Evolutionary conservation across 768 basidiomycete genomes (phyloP).

Genomic region (Leccinum subtestaceum): DNA sequence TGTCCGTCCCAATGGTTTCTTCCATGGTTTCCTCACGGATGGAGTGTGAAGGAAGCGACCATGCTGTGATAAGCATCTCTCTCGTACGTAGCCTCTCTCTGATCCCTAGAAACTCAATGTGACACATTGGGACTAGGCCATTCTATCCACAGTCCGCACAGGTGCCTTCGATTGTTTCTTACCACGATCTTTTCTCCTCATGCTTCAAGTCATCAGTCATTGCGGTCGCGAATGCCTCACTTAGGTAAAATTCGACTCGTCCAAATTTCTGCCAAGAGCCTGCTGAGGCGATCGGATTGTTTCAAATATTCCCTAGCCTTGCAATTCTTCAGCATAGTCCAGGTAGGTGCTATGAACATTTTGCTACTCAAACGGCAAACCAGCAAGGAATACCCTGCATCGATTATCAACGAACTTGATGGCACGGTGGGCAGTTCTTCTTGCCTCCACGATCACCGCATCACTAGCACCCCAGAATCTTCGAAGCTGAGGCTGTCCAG

Average conservation of each 20-base stretch:
- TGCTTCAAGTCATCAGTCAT: neutral
- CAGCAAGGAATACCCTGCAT: neutral
- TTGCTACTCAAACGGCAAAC: neutral
- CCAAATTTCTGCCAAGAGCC: neutral
- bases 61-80: slow-evolving; percentile 5
- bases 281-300: neutral
- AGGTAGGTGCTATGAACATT: neutral
- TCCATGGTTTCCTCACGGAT: neutral
- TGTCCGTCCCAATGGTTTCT: neutral
- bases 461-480: neutral
- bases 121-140: neutral
- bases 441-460: neutral
- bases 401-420: neutral
- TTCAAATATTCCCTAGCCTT: neutral
- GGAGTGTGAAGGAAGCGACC: slow-evolving; percentile 11
- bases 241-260: neutral
- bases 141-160: slow-evolving; percentile 8
- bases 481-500: neutral
- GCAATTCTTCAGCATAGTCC: neutral
- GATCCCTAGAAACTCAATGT: neutral
- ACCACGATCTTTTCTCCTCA: neutral
- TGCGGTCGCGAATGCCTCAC: neutral
- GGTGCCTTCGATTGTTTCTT: slow-evolving; percentile 2
- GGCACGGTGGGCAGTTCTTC: slow-evolving; percentile 1
- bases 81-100: slow-evolving; percentile 8